Base-by-base conservation (phyloP, 2,329 filamentous ascomycete species). In the Neocatenulostroma microsporum region DNA sequence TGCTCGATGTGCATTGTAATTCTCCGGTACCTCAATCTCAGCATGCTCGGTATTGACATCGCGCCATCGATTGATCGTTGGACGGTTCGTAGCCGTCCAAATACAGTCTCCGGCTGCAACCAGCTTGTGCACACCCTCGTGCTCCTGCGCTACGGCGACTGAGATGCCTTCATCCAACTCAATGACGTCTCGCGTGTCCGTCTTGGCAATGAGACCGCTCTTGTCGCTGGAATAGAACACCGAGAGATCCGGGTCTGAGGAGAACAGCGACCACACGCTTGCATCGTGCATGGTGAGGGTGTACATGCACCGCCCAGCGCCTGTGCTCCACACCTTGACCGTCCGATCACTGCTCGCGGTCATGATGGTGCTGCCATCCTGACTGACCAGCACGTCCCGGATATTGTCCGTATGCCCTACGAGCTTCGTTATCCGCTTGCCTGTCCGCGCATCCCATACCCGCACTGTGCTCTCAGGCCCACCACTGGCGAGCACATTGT, bases 241-340 rank as follows among this genome's bases (percentile, higher is more conserved):
- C 8, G 82, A 81, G 3, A 98, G 73, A 40, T 82, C 74, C 1
- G 88, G 87, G 51, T 94, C 78, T 36, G 89, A 80, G 0, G 91
- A 95, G 62, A 83, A 94, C 15, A 98, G 70, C 2, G 86, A 93
- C 91, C 91, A 98, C 15, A 98, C 85, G 57, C 88, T 95, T 56
- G 94, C 87, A 56, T 94, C 94, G 64, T 98, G 91, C 91, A 98
- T 98, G 37, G 88, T 95, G 51, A 98, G 74, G 1, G 91, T 98
- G 62, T 95, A 86, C 82, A 96, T 89, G 70, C 91, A 98, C 50
- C 91, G 76, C 37, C 91, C 91, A 15, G 87, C 89, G 9, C 84
- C 91, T 50, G 96, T 80, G 48, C 88, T 95, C 91, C 91, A 98
- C 40, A 96, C 78, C 66, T 98, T 98, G 67, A 98, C 82, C 0